A percentile compares a stretch with the other conserved stretches of the same genome.
Evolutionary conservation across 768 basidiomycete genomes (phyloP).

Genomic region (Russula earlei): DNA sequence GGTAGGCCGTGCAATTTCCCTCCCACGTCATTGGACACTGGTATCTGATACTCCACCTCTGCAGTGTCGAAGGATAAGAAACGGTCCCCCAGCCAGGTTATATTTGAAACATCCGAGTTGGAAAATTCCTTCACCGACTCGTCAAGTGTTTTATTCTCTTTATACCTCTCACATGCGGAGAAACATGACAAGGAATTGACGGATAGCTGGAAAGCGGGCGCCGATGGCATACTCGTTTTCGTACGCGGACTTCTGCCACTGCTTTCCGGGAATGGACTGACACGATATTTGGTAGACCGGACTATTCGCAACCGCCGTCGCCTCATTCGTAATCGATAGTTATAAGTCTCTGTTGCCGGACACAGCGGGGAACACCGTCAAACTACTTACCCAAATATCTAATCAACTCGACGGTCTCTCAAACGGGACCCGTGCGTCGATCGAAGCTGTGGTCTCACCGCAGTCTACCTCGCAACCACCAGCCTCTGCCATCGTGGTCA

Average conservation of each 20-base stretch:
- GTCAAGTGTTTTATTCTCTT: neutral
- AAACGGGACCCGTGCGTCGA: neutral
- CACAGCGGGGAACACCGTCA: neutral
- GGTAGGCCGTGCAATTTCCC: neutral
- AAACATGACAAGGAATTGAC: neutral
- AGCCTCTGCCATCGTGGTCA: constrained; percentile 2
- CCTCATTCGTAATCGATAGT: constrained; percentile 14
- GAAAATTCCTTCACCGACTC: neutral
- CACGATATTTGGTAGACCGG: constrained; percentile 10
- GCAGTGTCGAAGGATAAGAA: neutral
- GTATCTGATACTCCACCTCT: neutral
- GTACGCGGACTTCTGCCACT: neutral
- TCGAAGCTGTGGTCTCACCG: too few relatives aligned
- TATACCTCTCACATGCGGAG: constrained; percentile 11
- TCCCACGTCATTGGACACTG: neutral
- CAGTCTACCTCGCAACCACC: neutral
- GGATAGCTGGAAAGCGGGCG: constrained; percentile 4
- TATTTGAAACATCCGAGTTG: neutral
- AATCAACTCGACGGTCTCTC: neutral
- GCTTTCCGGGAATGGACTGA: neutral
- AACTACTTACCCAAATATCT: constrained; percentile 14
- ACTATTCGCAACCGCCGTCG: constrained; percentile 7
- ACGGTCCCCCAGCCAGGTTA: too few relatives aligned
- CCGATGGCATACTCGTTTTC: constrained; percentile 12
- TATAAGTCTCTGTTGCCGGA: constrained; percentile 14